Conservation (phyloP, 345 rosid genomes). For the Mercurialis annua region DNA sequence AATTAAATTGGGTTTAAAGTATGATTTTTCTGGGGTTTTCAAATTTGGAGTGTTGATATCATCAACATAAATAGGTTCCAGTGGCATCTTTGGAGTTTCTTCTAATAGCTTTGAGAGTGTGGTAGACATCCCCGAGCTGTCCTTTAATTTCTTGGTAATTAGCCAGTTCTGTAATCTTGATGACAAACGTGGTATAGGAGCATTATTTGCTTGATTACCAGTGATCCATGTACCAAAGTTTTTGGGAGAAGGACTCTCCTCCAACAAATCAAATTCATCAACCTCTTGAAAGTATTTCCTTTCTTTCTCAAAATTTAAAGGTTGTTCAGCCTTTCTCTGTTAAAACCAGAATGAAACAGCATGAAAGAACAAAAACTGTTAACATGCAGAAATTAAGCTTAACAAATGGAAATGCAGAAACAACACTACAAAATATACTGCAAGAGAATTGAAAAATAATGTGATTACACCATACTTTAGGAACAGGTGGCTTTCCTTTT, state of each 20-base stretch:
- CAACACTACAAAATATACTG: background rate
- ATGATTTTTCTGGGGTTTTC: slow-evolving; percentile 46
- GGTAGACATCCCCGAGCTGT: slow-evolving; percentile 55
- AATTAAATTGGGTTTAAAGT: slow-evolving; percentile 20
- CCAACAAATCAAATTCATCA: slow-evolving; percentile 86
- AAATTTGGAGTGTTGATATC: slow-evolving; percentile 24
- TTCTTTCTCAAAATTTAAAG: slow-evolving; percentile 64
- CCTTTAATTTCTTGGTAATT: slow-evolving; percentile 51
- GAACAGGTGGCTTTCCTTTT: slow-evolving; percentile 65
- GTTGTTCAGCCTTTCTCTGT: slow-evolving; percentile 53
- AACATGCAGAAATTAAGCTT: background rate
- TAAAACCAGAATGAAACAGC: slow-evolving; percentile 8
- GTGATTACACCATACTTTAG: slow-evolving; percentile 39
- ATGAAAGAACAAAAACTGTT: background rate
- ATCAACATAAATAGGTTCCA: slow-evolving; percentile 30
- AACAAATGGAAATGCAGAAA: background rate
- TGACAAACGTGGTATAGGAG: slow-evolving; percentile 47
- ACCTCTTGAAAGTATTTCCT: slow-evolving; percentile 71
- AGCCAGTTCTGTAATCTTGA: slow-evolving; percentile 79
- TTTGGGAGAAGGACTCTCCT: slow-evolving; percentile 99
- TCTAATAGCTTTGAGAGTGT: slow-evolving; percentile 78
- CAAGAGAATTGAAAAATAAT: background rate
- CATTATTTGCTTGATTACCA: slow-evolving; percentile 40
- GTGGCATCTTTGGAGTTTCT: slow-evolving; percentile 45
- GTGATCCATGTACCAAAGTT: slow-evolving; percentile 56